Evolutionary conservation across 2,329 filamentous ascomycete species (phyloP).

Genomic region (Cryphonectria parasitica): DNA sequence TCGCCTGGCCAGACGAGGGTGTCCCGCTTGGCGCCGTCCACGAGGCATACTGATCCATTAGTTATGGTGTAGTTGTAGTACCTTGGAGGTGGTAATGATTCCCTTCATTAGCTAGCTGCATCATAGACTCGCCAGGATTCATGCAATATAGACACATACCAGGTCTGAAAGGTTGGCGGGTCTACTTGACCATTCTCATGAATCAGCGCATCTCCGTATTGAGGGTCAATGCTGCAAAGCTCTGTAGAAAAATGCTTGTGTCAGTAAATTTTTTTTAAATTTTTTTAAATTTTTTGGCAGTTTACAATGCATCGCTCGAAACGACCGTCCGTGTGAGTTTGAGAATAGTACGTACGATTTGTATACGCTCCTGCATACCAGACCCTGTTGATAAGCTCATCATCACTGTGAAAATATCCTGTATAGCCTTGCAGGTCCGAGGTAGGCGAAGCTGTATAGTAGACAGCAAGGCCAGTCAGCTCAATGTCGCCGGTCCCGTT

Average conservation of each 20-base stretch:
- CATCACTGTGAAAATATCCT: slow-evolving; percentile 56
- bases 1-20: slow-evolving; percentile 65
- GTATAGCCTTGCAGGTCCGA: slow-evolving; percentile 54
- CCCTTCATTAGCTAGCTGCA: not conserved
- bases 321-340: not conserved
- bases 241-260: slow-evolving; percentile 32
- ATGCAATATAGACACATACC: slow-evolving; percentile 5
- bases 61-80: slow-evolving; percentile 41
- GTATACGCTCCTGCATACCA: slow-evolving; percentile 62
- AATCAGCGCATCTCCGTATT: slow-evolving; percentile 40
- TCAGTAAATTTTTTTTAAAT: not conserved
- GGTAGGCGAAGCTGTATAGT: slow-evolving; percentile 46
- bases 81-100: slow-evolving; percentile 29
- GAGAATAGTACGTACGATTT: slow-evolving; percentile 37
- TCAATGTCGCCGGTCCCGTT: slow-evolving; percentile 35
- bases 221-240: slow-evolving; percentile 42
- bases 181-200: slow-evolving; percentile 34
- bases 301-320: not conserved
- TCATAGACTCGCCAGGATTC: not conserved
- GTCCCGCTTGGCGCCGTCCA: slow-evolving; percentile 63
- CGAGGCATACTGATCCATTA: slow-evolving; percentile 38
- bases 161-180: slow-evolving; percentile 18
- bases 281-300: too few relatives aligned
- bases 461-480: slow-evolving; percentile 43
- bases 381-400: slow-evolving; percentile 55